A percentile compares a stretch with the other conserved stretches of the same genome.
Conservation (phyloP, 768 basidiomycete species). For the Kwoniella mangroviensis region DNA sequence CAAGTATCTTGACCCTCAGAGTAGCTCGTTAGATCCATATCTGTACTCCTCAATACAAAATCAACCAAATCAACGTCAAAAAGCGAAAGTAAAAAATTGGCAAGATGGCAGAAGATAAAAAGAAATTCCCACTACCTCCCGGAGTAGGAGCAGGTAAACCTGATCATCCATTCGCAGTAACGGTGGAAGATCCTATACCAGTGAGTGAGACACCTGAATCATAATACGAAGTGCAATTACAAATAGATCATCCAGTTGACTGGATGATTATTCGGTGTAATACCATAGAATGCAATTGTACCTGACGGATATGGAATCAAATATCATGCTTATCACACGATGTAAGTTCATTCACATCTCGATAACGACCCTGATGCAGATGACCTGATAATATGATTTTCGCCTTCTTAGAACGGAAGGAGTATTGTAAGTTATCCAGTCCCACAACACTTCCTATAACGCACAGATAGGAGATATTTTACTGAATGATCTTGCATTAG, state of each 20-base stretch:
- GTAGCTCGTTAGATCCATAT: no score
- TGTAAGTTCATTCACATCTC: conserved; percentile 30
- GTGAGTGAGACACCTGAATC: conserved; percentile 25
- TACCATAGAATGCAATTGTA: conserved; percentile 47
- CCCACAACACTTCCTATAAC: background rate
- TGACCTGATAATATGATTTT: background rate
- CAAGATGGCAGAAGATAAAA: conserved; percentile 11
- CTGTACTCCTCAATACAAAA: no score
- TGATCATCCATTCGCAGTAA: conserved; percentile 53
- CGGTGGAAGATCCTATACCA: conserved; percentile 48
- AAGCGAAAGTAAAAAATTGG: no score
- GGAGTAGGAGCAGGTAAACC: conserved; percentile 49
- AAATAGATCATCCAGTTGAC: background rate
- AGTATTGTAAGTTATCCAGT: conserved; percentile 41
- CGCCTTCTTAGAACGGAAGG: conserved; percentile 43
- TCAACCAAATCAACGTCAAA: no score
- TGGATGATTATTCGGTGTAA: conserved; percentile 5
- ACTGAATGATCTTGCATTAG: conserved; percentile 14
- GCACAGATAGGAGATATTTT: background rate
- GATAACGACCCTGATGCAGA: background rate
- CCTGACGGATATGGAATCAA: conserved; percentile 55
- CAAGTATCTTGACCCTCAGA: no score
- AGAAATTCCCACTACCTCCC: conserved; percentile 35
- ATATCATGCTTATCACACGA: conserved; percentile 55
- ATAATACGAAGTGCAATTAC: no score